Percentiles rank a stretch among this genome's conserved stretches.
phyloP scores from a whole-genome alignment of 306 rosid species.

The Cucumis melo region DNA sequence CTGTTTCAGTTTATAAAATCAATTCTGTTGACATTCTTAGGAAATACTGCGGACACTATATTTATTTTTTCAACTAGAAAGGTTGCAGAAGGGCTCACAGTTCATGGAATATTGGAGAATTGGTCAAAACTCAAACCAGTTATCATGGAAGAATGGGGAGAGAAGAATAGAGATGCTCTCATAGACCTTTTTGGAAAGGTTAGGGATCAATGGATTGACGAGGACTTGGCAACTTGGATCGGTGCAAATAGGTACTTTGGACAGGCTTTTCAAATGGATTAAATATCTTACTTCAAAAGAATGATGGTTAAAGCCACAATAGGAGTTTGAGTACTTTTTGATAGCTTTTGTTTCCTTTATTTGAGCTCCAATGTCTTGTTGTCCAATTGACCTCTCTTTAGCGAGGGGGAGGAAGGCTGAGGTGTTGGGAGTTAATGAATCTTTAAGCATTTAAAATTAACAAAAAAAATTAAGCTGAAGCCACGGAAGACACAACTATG shows the following conservation, averaged over 20 bases:
- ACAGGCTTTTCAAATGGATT: slow-evolving; percentile 3
- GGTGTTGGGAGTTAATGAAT: not conserved
- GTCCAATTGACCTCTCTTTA: not conserved
- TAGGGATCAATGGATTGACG: slow-evolving; percentile 82
- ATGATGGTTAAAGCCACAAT: not conserved
- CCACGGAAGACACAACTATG: not conserved
- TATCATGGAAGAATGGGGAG: slow-evolving; percentile 68
- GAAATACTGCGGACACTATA: slow-evolving; percentile 1
- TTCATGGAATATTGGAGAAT: slow-evolving; percentile 63
- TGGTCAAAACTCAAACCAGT: slow-evolving; percentile 62
- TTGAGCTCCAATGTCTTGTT: not conserved
- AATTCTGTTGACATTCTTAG: slow-evolving; percentile 7
- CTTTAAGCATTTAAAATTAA: not conserved
- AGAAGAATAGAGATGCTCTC: slow-evolving; percentile 47
- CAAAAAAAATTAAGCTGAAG: not conserved
- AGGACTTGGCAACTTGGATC: slow-evolving; percentile 61
- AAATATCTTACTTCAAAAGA: not conserved
- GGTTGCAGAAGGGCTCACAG: slow-evolving; percentile 67
- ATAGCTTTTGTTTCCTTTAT: not conserved
- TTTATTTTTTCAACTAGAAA: slow-evolving; percentile 31
- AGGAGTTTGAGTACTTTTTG: not conserved
- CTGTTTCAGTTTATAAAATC: not conserved
- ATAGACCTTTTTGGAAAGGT: slow-evolving; percentile 60
- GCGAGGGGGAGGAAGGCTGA: not conserved
- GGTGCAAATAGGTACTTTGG: slow-evolving; percentile 70